These are phyloP conservation scores for Flaveria brownii DNA, from an alignment of 129 eudicot species.

Conservation along the genomic window DNA sequence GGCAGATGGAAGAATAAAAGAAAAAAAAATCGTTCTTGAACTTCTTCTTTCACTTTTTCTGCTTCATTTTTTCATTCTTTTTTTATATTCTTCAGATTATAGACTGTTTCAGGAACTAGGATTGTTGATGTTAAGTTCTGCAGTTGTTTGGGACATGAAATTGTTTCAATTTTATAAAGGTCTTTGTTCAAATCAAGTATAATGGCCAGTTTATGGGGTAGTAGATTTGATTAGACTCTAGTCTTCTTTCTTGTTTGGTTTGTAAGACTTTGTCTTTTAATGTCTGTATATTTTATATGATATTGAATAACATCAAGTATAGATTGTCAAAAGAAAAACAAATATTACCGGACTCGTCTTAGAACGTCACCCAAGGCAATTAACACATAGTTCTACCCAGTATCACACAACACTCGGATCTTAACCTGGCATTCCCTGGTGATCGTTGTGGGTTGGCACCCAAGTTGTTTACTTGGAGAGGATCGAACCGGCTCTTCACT, in stretches of 20 bases:
- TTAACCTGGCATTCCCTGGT: no score
- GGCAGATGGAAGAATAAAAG: slow-evolving; percentile 3
- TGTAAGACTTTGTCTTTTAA: neutral
- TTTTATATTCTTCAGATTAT: neutral
- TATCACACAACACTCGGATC: no score
- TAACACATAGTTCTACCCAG: no score
- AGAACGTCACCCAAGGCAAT: no score
- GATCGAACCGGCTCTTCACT: no score
- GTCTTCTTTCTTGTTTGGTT: neutral
- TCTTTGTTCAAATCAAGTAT: neutral
- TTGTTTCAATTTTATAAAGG: neutral
- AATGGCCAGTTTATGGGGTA: neutral
- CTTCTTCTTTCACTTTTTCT: neutral
- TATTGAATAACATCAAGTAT: neutral
- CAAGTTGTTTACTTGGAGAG: no score
- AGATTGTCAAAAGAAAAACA: no score
- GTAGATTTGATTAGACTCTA: neutral
- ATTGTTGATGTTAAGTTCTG: neutral
- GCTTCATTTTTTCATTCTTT: neutral
- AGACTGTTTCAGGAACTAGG: neutral
- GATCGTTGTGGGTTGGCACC: no score
- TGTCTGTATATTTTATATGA: neutral
- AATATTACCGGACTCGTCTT: no score
- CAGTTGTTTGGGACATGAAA: neutral
- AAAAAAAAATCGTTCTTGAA: neutral